Evolutionary conservation across 2,329 filamentous ascomycete genomes (phyloP), one percentile per base, ranked within the genome.

Genomic region (Dothiorella sarmentorum): DNA sequence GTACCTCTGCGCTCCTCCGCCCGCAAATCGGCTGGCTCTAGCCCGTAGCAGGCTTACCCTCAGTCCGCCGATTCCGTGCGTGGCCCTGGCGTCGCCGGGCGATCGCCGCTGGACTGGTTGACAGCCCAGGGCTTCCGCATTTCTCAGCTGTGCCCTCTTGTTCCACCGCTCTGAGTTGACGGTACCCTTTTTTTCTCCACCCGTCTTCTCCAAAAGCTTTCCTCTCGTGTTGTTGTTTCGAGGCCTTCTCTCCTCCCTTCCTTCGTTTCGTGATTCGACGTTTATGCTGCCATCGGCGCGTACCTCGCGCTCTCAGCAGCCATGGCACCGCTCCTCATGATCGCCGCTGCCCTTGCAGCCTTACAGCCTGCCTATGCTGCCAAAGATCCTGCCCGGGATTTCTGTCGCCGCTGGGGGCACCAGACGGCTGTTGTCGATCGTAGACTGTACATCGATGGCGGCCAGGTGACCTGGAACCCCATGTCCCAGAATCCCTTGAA

Each of bases 401-500:
- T 76, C 58, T 77, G 75, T 62, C 68, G 75, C 40, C 65, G 74
- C 59, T 76, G 71, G 71, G 82, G 80, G 43, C 85, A 87, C 66
- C 82, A 85, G 67, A 83, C 82, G 7, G 77, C 84, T 6, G 75
- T 85, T 9, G 76, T 88, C 44, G 82, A 85, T 66, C 70, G 78
- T 40, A 80, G 77, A 61, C 71, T 88, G 18, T 87, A 84, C 66
- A 82, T 87, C 55, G 84, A 87, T 65, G 85, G 85, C 35, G 84
- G 84, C 4, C 72, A 81, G 56, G 67, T 86, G 26, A 80, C 82
- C 64, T 85, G 80, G 71, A 81, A 77, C 63, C 76, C 80, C 2
- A 70, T 81, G 18, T 68, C 76, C 2, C 69, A 76, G 40, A 77
- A 79, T 63, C 73, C 76, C 1, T 68, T 70, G 15, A 85, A 85